Evolutionary conservation across 805 yeast genomes (phyloP).

Genomic region (Kurtzmaniella fragi): DNA sequence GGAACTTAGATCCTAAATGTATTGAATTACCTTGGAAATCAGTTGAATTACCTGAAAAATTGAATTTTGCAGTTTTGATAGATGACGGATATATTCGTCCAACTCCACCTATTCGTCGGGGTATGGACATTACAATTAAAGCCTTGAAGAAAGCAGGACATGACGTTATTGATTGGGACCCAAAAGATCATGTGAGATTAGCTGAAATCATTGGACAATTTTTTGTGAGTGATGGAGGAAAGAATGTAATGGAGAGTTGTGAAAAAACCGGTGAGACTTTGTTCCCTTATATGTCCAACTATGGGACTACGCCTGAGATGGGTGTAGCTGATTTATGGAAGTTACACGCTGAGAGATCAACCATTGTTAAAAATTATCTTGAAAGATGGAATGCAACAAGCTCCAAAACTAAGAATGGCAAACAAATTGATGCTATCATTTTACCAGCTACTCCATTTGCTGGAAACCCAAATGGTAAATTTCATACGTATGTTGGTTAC

Average conservation of each 20-base stretch:
- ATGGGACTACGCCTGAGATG: slow-evolving; percentile 30
- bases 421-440: slow-evolving; percentile 45
- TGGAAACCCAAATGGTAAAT: slow-evolving; percentile 29
- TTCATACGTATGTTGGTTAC: slow-evolving; percentile 39
- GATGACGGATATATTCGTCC: slow-evolving; percentile 46
- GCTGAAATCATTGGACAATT: slow-evolving; percentile 26
- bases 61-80: slow-evolving; percentile 39
- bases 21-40: slow-evolving; percentile 49
- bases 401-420: slow-evolving; percentile 27
- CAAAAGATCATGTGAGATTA: slow-evolving; percentile 32
- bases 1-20: slow-evolving; percentile 46
- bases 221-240: slow-evolving; percentile 44
- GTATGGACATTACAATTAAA: slow-evolving; percentile 28
- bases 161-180: slow-evolving; percentile 46
- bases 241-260: slow-evolving; percentile 27
- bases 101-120: slow-evolving; percentile 52
- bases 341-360: slow-evolving; percentile 27
- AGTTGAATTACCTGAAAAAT: slow-evolving; percentile 25
- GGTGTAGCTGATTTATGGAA: slow-evolving; percentile 38
- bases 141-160: slow-evolving; percentile 42
- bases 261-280: slow-evolving; percentile 41
- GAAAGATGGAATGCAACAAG: slow-evolving; percentile 24
- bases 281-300: slow-evolving; percentile 36
- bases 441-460: slow-evolving; percentile 46
- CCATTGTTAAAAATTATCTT: slow-evolving; percentile 31